Evolutionary conservation across 257 asterid genomes (phyloP), one percentile per base, ranked within the genome.

Genomic region (Gynochthodes officinalis): DNA sequence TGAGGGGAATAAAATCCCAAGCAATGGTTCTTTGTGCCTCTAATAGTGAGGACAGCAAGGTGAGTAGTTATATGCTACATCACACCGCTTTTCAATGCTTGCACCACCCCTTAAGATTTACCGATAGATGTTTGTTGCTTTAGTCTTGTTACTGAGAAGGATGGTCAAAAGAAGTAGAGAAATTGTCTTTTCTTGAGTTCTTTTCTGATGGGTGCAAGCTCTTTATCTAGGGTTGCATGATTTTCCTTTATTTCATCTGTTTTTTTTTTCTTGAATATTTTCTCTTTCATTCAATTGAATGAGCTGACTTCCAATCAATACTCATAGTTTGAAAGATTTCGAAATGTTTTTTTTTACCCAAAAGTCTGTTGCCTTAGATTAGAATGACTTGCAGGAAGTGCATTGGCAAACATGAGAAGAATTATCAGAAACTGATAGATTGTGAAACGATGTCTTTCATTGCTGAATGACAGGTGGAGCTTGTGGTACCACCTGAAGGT

Each of bases 1-100:
- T 92, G 99, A 89, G 98, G 85, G 98, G 97, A 39, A 83, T 95
- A 73, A 91, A 89, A 81, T 95, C 99, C 72, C 97, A 90, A 54
- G 99, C 98, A 30, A 95, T 95, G 98, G 96, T 95, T 85, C 98
- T 92, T 77, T 96, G 98, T 73, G 98, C 97, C 73, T 88, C 96
- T 78, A 86, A 81, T 70, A 76, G 67, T 52, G 96, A 92, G 68
- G 92, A 88, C 80, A 79, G 88, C 18, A 88, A 87, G 95, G 99
- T 94, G 73, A 70, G 84, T 32, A 60, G 37, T 16, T 60, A 60
- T 30, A 60, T 32, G 2, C 40, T 28, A 58, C 64, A 58, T 27
- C 27, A 52, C 27, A 6, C 7, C 46, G 70, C 59, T 61, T 16
- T 53, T 40, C 10, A 2, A 70, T 55, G 39, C 37, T 16, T 61